Evolutionary conservation across 2,329 filamentous ascomycete species (phyloP), one percentile per base, ranked within the genome.

Genomic region (Aspergillus nomiae): DNA sequence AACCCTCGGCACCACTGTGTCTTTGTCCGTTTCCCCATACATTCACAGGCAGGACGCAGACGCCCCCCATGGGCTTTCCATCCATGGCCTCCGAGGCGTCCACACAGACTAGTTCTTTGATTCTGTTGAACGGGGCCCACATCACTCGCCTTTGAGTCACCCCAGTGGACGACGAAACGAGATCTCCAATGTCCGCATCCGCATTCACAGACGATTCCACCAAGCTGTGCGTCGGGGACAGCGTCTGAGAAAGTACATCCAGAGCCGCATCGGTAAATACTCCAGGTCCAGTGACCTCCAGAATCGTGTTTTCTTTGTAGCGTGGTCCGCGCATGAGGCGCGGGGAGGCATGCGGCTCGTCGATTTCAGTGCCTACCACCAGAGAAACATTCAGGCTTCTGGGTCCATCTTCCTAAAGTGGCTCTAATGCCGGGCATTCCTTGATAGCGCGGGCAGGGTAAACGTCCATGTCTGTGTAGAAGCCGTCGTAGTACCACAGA

Each of bases 21-120:
- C 75, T 66, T 62, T 77, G 75, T 16, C 75, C 75, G 63, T 76
- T 77, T 0, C 73, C 75, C 75, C 75, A 77, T 2, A 68, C 72
- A 73, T 97, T 97, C 43, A 97, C 80, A 0, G 94, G 94, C 53
- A 98, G 79, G 8, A 96, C 89, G 90, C 96, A 97, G 65, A 96
- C 87, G 4, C 92, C 92, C 30, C 92, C 92, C 71, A 92, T 87
- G 10, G 86, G 86, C 24, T 88, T 83, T 1, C 92, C 70, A 3
- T 59, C 11, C 34, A 55, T 63, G 2, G 70, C 64, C 19, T 74
- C 70, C 0, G 63, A 62, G 0, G 64, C 70, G 12, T 72, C 66
- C 1, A 74, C 63, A 51, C 74, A 76, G 10, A 75, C 26, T 1
- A 70, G 67, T 5, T 72, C 48, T 5, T 58, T 36, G 8, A 77